A percentile compares a stretch with the other conserved stretches of the same genome.
Conservation (phyloP, 1,284 basidiomycete species). For the Prillingera fragicola region DNA sequence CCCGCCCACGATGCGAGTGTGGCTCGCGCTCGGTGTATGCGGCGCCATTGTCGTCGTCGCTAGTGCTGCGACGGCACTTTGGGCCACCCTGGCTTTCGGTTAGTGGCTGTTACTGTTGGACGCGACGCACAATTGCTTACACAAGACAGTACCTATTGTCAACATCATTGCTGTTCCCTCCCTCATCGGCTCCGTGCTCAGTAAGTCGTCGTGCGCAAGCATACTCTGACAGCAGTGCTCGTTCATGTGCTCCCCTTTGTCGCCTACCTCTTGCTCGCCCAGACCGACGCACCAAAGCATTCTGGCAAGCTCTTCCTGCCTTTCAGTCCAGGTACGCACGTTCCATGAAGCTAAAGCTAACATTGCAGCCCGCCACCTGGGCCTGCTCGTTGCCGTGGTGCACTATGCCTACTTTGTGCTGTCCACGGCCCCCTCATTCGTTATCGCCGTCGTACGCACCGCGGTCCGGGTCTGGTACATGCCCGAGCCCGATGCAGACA, state of each 20-base stretch:
- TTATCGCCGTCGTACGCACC: conserved; percentile 4
- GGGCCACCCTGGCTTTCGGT: conserved; percentile 13
- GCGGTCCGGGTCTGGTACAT: conserved; percentile 7
- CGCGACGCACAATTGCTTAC: background rate
- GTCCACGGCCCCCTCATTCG: conserved; percentile 4
- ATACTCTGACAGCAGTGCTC: too few relatives aligned
- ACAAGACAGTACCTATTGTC: conserved; percentile 20
- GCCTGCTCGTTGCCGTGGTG: conserved; percentile 15
- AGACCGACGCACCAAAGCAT: conserved; percentile 23
- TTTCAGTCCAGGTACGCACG: conserved; percentile 22
- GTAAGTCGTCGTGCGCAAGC: too few relatives aligned
- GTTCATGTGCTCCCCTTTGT: conserved; percentile 23
- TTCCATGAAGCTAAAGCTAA: background rate
- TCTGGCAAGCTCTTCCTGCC: conserved; percentile 22
- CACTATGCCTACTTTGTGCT: conserved; percentile 10
- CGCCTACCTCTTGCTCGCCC: conserved; percentile 26
- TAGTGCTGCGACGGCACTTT: conserved; percentile 7
- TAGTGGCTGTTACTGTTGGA: background rate
- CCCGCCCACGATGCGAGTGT: too few relatives aligned
- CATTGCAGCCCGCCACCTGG: conserved; percentile 15
- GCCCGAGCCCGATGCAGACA: background rate
- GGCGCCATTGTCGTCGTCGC: conserved; percentile 10
- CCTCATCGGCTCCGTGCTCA: conserved; percentile 13
- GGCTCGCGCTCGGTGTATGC: conserved; percentile 14
- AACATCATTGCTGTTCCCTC: conserved; percentile 19